Percentiles rank a stretch among this genome's conserved stretches.
Conservation (phyloP, 2,329 filamentous ascomycete genomes). For the Penicillium sp. region DNA sequence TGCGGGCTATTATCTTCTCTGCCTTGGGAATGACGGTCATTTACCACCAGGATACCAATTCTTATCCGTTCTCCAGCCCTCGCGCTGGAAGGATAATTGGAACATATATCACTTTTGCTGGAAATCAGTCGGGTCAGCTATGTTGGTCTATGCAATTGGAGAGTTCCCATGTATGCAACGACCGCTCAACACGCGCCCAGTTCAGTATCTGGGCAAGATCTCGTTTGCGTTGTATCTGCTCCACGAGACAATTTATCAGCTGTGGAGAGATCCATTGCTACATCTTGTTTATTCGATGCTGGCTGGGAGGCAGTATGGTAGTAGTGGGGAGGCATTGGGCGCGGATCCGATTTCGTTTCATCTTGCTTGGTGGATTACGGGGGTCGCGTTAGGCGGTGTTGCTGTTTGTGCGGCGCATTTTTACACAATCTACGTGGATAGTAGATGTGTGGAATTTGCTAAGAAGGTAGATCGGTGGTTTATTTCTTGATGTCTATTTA, state of each 20-base stretch:
- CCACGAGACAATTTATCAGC: slow-evolving; percentile 23
- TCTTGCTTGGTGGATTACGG: slow-evolving; percentile 17
- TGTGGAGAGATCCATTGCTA: slow-evolving; percentile 14
- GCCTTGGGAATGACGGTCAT: slow-evolving; percentile 20
- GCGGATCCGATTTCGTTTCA: slow-evolving; percentile 10
- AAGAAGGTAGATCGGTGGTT: slow-evolving; percentile 19
- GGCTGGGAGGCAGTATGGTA: slow-evolving; percentile 12
- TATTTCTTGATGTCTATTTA: neutral
- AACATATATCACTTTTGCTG: slow-evolving; percentile 20
- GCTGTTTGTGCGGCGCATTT: slow-evolving; percentile 12
- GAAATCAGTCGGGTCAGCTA: slow-evolving; percentile 17
- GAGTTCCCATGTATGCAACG: slow-evolving; percentile 16
- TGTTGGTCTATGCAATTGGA: slow-evolving; percentile 17
- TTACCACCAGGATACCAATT: slow-evolving; percentile 19
- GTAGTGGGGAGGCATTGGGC: slow-evolving; percentile 7
- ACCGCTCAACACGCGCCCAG: slow-evolving; percentile 16
- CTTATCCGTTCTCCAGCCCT: slow-evolving; percentile 11
- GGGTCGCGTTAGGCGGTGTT: slow-evolving; percentile 11
- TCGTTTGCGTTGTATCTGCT: slow-evolving; percentile 31
- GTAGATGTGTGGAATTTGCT: slow-evolving; percentile 17
- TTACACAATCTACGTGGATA: slow-evolving; percentile 23
- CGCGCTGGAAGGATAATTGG: slow-evolving; percentile 19
- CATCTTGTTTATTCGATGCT: slow-evolving; percentile 11
- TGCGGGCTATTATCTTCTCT: slow-evolving; percentile 19
- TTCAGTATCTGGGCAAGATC: slow-evolving; percentile 29